Evolutionary conservation across 78 protist genomes (phyloP).

Genomic region (Bigelowiella natans): DNA sequence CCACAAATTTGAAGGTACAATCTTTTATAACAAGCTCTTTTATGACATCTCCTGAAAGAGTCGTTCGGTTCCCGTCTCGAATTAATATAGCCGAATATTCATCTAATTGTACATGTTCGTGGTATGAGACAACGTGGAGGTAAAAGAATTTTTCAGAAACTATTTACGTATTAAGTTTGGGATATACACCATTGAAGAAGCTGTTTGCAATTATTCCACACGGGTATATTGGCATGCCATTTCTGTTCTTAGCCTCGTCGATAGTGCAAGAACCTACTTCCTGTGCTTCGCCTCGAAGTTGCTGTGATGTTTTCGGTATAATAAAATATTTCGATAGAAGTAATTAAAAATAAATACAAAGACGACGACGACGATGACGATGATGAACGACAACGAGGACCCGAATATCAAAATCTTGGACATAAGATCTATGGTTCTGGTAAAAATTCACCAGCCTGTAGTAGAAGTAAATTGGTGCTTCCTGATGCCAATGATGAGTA

Average conservation of each 20-base stretch:
- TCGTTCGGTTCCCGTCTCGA: too few relatives aligned
- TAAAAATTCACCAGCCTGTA: background rate
- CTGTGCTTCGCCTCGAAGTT: background rate
- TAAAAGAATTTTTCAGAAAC: too few relatives aligned
- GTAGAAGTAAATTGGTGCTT: background rate
- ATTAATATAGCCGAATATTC: too few relatives aligned
- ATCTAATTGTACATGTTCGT: too few relatives aligned
- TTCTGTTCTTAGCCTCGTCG: background rate
- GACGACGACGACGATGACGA: background rate
- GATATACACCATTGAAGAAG: background rate
- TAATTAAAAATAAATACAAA: background rate
- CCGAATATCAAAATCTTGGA: background rate
- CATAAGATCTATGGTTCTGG: background rate
- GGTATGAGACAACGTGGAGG: too few relatives aligned
- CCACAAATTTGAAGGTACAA: background rate
- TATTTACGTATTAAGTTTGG: too few relatives aligned
- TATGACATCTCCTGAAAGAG: too few relatives aligned
- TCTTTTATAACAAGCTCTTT: too few relatives aligned
- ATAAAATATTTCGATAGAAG: background rate
- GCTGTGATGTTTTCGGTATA: background rate
- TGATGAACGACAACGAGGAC: background rate
- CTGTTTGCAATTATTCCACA: background rate
- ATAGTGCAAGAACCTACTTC: background rate
- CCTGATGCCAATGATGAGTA: too few relatives aligned
- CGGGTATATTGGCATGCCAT: background rate